A percentile compares a stretch with the other conserved stretches of the same genome.
phyloP scores from a whole-genome alignment of 805 yeast species.

The Groenewaldozyma salmanticensis region DNA sequence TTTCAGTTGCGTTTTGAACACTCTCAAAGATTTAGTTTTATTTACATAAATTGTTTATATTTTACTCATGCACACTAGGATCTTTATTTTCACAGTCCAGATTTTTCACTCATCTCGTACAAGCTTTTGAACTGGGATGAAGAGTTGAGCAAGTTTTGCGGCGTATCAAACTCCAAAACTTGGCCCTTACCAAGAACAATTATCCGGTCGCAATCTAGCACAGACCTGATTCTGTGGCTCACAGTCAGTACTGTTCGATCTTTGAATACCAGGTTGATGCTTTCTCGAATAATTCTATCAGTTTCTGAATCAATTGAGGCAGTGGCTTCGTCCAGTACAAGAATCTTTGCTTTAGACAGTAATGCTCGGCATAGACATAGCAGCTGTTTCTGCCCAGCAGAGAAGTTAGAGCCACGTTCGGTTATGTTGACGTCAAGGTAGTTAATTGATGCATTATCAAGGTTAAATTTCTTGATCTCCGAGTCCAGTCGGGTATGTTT shows the following conservation, averaged over 20 bases:
- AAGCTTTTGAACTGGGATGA: not conserved
- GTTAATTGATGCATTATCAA: slow-evolving; percentile 33
- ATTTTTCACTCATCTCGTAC: too few species aligned
- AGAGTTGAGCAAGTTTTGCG: slow-evolving; percentile 46
- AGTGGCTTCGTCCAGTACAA: slow-evolving; percentile 68
- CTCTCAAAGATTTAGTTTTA: too few species aligned
- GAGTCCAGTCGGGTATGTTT: slow-evolving; percentile 43
- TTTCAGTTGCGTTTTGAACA: too few species aligned
- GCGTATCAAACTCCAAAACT: slow-evolving; percentile 63
- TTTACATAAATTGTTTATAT: not conserved
- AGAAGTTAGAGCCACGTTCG: slow-evolving; percentile 66
- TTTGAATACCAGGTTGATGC: slow-evolving; percentile 55
- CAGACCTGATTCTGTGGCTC: slow-evolving; percentile 75
- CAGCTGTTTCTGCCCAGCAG: slow-evolving; percentile 73
- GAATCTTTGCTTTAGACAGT: slow-evolving; percentile 52
- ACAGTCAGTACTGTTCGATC: slow-evolving; percentile 70
- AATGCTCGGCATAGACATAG: slow-evolving; percentile 69
- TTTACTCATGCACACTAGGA: too few species aligned
- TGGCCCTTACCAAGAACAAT: slow-evolving; percentile 61
- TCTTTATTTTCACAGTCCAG: too few species aligned
- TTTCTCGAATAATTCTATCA: slow-evolving; percentile 61
- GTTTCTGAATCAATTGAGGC: slow-evolving; percentile 76
- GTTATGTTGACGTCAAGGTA: slow-evolving; percentile 42
- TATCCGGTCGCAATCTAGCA: slow-evolving; percentile 67
- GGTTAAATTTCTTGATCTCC: slow-evolving; percentile 33